These are phyloP conservation scores for Cordyceps cateniannulata DNA, from an alignment of 2,329 filamentous ascomycete species.

Conservation along the genomic window DNA sequence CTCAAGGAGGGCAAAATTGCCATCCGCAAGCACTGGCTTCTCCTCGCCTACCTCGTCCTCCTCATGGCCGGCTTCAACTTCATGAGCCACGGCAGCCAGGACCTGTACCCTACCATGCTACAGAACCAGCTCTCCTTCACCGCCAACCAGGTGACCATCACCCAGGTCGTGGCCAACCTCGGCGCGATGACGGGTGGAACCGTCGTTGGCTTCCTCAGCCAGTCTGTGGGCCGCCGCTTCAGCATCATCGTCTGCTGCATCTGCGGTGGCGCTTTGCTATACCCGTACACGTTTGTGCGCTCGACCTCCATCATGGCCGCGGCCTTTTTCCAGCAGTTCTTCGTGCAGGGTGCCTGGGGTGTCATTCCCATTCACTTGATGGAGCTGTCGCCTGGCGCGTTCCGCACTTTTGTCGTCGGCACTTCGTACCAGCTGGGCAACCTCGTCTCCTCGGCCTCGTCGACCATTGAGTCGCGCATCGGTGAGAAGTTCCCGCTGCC, in stretches of 20 bases:
- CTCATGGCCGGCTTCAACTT: conserved; percentile 92
- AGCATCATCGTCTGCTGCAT: conserved; percentile 60
- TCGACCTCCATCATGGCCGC: conserved; percentile 63
- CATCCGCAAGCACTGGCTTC: conserved; percentile 70
- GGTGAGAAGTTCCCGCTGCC: conserved; percentile 69
- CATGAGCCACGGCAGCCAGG: conserved; percentile 72
- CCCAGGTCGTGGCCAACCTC: conserved; percentile 65
- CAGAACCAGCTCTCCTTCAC: conserved; percentile 48
- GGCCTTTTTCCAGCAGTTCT: conserved; percentile 80
- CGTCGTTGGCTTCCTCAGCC: conserved; percentile 58
- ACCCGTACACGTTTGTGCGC: conserved; percentile 71
- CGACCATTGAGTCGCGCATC: conserved; percentile 69
- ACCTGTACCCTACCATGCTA: conserved; percentile 56
- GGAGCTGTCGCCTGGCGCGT: conserved; percentile 65
- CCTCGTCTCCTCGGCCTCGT: conserved; percentile 60
- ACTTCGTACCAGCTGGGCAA: conserved; percentile 74
- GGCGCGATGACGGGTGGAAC: conserved; percentile 65
- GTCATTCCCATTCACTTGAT: conserved; percentile 73
- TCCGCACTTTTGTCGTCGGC: conserved; percentile 69
- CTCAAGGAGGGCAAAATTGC: conserved; percentile 72
- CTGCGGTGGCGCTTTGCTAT: conserved; percentile 68
- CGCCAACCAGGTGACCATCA: conserved; percentile 56
- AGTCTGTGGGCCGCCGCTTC: conserved; percentile 63
- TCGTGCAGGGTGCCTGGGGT: conserved; percentile 70
- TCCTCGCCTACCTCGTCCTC: conserved; percentile 75